Evolutionary conservation across 768 basidiomycete species (phyloP), one percentile per base, ranked within the genome.

Genomic region (Boletus rufocinnamomeus): DNA sequence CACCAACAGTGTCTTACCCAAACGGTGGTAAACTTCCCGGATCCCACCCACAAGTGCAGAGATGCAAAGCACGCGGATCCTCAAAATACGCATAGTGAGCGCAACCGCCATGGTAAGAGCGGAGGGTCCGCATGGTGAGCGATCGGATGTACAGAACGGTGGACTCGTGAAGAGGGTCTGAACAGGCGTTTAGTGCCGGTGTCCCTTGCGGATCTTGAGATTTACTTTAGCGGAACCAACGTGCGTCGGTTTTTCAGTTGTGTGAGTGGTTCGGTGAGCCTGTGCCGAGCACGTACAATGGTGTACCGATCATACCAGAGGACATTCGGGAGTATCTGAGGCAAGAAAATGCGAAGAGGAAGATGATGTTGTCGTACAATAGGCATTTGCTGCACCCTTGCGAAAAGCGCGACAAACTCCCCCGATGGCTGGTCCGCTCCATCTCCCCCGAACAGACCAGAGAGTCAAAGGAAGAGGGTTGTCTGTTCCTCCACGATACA

Each of bases 111-210:
- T 67, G 48, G 35, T 68, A 32, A 56, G 65, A 43, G 65, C 68
- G 0, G 68, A 59, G 3, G 68, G 66, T 28, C 63, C 67, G 2
- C 63, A 69, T 11, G 68, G 67, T 23, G 65, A 62, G 4, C 63
- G 56, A 6, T 51, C 43, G 34, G 65, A 69, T 28, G 34, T 61
- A 9, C 57, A 67, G 40, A 23, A 67, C 10, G 43, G 48, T 17
- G 65, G 51, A 14, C 48, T 68, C 9, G 40, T 62, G 30, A 40
- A 27, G 32, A 62, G 52, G 30, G 63, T 67, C 19, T 69, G 68
- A 68, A 68, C 68, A 21, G 67, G 68, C 1, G 67, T n/a, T n/a
- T 68, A 19, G 27, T 68, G n/a, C 65, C 67, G 40, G 67, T 67
- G 47, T 28, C 62, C 51, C 28, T 32, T 38, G 14, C 14, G 4